phyloP scores from a whole-genome alignment of 495 filamentous ascomycete species.

The Tuber brumale region DNA sequence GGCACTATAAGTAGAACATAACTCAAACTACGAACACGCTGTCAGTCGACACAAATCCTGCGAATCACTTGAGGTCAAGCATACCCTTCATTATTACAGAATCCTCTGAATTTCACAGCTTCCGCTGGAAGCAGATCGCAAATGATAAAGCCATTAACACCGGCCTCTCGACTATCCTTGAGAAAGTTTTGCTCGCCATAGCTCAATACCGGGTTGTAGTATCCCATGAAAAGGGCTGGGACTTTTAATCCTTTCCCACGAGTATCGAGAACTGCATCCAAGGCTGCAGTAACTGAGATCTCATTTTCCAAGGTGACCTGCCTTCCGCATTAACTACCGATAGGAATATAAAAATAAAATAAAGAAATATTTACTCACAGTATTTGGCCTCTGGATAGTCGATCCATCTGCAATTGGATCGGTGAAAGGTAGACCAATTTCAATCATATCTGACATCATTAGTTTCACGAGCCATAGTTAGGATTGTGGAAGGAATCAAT shows the following conservation, averaged over 20 bases:
- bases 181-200: slow-evolving; percentile 90
- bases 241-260: slow-evolving; percentile 66
- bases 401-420: slow-evolving; percentile 96
- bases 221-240: slow-evolving; percentile 92
- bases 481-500: background rate
- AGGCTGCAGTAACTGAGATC: slow-evolving; percentile 66
- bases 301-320: slow-evolving; percentile 73
- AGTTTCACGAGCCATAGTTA: background rate
- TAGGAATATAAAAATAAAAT: background rate
- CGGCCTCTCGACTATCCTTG: slow-evolving; percentile 73
- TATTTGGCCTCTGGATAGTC: slow-evolving; percentile 88
- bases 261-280: slow-evolving; percentile 73
- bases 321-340: background rate
- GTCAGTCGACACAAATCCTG: background rate
- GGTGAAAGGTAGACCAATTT: slow-evolving; percentile 89
- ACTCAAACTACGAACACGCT: slow-evolving; percentile 55
- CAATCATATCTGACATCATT: slow-evolving; percentile 59
- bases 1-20: slow-evolving; percentile 95
- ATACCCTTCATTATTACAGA: slow-evolving; percentile 68
- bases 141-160: slow-evolving; percentile 95
- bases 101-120: slow-evolving; percentile 80
- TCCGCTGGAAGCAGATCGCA: slow-evolving; percentile 97
- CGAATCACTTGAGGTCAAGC: slow-evolving; percentile 20
- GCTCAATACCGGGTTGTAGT: slow-evolving; percentile 90
- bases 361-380: slow-evolving; percentile 44